These are phyloP conservation scores for Neurospora sp. DNA, from an alignment of 495 filamentous ascomycete genomes.

Conservation along the genomic window DNA sequence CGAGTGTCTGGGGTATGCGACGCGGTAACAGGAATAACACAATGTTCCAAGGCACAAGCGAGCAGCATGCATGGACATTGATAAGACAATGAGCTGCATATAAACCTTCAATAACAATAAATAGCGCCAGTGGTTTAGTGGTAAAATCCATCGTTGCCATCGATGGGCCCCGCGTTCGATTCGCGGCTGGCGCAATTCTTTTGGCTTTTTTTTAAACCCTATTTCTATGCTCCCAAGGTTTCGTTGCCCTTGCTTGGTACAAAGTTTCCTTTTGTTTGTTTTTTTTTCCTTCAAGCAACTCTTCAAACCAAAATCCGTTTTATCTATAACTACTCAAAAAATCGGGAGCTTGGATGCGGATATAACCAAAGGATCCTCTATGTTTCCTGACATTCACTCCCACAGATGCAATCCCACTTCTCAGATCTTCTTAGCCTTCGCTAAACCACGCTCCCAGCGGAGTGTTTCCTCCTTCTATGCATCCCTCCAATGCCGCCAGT, in stretches of 20 bases:
- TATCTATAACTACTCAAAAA: not conserved
- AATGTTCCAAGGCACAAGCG: not conserved
- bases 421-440: not conserved
- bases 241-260: not conserved
- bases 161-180: slow-evolving; percentile 44
- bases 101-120: not conserved
- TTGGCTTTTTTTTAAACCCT: not conserved
- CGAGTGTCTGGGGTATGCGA: not conserved
- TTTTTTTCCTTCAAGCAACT: not conserved
- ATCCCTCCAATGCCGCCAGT: not conserved
- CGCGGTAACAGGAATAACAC: not conserved
- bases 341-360: not conserved
- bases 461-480: not conserved
- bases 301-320: not conserved
- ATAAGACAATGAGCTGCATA: not conserved
- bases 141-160: slow-evolving; percentile 46
- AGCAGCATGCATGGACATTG: not conserved
- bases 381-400: not conserved
- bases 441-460: not conserved
- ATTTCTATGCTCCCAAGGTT: not conserved
- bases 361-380: not conserved
- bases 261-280: too few species aligned
- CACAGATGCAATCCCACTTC: not conserved
- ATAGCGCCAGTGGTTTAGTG: slow-evolving; percentile 35
- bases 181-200: slow-evolving; percentile 35